These are phyloP conservation scores for Avena insularis DNA, from an alignment of 176 grass and related monocot species.

Conservation along the genomic window DNA sequence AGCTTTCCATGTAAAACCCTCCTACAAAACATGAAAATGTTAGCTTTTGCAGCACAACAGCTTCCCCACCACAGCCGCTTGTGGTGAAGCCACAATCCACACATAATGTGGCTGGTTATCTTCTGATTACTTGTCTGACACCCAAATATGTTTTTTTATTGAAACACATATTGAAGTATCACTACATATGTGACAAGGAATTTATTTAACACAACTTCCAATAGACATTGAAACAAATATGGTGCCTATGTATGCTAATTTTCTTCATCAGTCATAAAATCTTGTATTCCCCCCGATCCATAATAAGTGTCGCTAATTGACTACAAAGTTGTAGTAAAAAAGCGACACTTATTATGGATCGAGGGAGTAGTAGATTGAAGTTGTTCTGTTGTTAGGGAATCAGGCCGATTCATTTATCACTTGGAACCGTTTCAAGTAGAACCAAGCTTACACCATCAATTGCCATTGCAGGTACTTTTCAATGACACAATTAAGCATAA, in stretches of 20 bases:
- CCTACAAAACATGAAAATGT: neutral
- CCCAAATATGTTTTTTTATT: constrained; percentile 12
- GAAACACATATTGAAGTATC: constrained; percentile 28
- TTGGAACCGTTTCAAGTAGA: constrained; percentile 21
- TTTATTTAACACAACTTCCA: constrained; percentile 21
- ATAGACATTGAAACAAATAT: constrained; percentile 13
- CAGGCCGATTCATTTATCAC: constrained; percentile 15
- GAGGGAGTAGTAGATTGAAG: constrained; percentile 6
- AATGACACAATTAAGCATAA: constrained; percentile 99
- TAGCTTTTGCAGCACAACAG: neutral
- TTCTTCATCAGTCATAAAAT: neutral
- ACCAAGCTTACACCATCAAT: constrained; percentile 40
- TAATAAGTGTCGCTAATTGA: too few species aligned
- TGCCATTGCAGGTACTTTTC: constrained; percentile 84
- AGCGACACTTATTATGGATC: too few species aligned
- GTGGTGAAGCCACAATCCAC: neutral
- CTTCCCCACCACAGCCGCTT: neutral
- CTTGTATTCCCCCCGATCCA: too few species aligned
- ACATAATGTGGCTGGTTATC: constrained; percentile 1
- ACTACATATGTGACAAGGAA: constrained; percentile 26
- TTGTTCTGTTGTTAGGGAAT: constrained; percentile 13
- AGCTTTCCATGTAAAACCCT: constrained; percentile 16
- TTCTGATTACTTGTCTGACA: constrained; percentile 32
- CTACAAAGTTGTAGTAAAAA: too few species aligned
- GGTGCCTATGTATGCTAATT: constrained; percentile 3